Base-by-base conservation (phyloP, 2,329 filamentous ascomycete genomes). In the Plectosphaerella sp. region DNA sequence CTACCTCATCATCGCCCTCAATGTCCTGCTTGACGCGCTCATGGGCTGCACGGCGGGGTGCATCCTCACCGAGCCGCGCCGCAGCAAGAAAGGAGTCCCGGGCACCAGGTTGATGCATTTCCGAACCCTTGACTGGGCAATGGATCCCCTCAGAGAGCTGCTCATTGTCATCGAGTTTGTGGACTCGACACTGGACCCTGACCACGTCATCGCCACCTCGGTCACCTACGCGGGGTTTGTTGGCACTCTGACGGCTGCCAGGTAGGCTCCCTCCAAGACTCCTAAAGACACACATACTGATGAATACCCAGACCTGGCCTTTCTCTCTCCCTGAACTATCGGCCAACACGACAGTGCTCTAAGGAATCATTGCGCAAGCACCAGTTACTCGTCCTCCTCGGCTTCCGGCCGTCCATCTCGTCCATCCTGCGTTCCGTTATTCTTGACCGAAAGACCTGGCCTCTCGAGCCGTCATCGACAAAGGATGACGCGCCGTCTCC, bases 41-140 rank as follows among this genome's bases (percentile, higher is more conserved):
- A 78, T 86, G 72, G 82, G 82, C 2, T 86, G 83, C 62, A 85
- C 82, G 1, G 82, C 79, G 54, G 80, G 80, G 20, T 80, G 72
- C 15, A 56, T 53, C 9, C 15, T 48, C 33, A 49, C 49, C 45
- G 53, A 25, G 52, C 52, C 47, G 24, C 16, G 59, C 53, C n/a
- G 62, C 61, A n/a, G 25, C 16, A 37, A 22, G 28, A 28, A 28
- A 18, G 36, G 33, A n/a, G 43, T 43, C 4, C 47, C 36, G 54
- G 36, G 28, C 16, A 56, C 45, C 33, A 47, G 67, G 36, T 74
- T 80, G 69, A 62, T 79, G 63, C 77, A 80, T 63, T 80, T 80
- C 54, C 67, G 77, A 16, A 78, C 74, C 3, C 59, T 82, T 15
- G 79, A 82, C 54, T 81, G 78, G 78, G 70, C 66, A 0, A 82